These are phyloP conservation scores for Xylariaceae sp. DNA, from an alignment of 2,329 filamentous ascomycete genomes.

Conservation along the genomic window DNA sequence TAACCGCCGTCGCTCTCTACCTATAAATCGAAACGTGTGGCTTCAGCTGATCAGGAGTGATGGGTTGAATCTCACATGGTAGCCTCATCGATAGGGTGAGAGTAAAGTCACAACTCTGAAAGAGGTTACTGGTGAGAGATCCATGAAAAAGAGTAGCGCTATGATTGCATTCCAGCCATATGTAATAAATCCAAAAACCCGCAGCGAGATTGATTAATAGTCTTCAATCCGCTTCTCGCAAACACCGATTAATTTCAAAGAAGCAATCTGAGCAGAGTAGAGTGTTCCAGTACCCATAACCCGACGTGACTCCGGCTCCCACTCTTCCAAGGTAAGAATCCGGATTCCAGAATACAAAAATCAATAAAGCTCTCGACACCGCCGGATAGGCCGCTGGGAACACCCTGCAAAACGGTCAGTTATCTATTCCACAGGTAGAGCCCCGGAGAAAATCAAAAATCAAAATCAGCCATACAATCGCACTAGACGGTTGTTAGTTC, in stretches of 20 bases:
- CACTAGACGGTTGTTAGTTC: slow-evolving; percentile 40
- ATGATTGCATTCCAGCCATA: no score
- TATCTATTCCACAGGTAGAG: slow-evolving; percentile 12
- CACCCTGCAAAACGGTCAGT: slow-evolving; percentile 34
- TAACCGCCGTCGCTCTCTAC: no score
- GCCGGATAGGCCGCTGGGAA: slow-evolving; percentile 35
- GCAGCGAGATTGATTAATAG: not conserved
- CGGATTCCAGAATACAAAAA: not conserved
- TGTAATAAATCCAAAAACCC: not conserved
- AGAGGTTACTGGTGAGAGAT: no score
- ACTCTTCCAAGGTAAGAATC: not conserved
- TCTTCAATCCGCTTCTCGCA: not conserved
- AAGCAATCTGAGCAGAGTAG: not conserved
- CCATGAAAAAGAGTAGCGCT: no score
- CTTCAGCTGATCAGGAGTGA: no score
- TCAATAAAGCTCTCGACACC: slow-evolving; percentile 28
- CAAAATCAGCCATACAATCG: slow-evolving; percentile 42
- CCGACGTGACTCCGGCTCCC: not conserved
- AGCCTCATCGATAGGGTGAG: no score
- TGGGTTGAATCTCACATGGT: no score
- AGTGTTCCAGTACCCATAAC: not conserved
- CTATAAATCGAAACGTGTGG: no score
- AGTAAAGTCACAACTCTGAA: no score
- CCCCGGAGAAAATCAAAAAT: slow-evolving; percentile 3
- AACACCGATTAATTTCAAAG: not conserved